A percentile compares a stretch with the other conserved stretches of the same genome.
Conservation (phyloP, 306 rosid species). For the Hippophae gyantsensis region DNA sequence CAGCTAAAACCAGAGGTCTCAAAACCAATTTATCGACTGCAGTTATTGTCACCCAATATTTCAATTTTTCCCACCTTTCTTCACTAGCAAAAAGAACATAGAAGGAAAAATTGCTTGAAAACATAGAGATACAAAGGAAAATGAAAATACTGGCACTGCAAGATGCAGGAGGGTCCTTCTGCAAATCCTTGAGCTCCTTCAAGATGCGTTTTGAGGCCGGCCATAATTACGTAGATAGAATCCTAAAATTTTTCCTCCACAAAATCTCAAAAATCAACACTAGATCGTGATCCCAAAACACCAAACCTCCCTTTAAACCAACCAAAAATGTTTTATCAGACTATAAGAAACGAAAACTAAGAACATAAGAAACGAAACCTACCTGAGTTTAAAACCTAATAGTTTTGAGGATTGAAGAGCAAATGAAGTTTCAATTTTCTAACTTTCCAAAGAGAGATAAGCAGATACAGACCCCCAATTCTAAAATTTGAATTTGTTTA, state of each 20-base stretch:
- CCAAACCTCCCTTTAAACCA: not conserved
- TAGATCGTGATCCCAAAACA: constrained; percentile 22
- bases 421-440: no score
- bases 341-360: not conserved
- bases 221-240: constrained; percentile 33
- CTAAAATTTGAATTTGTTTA: no score
- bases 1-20: not conserved
- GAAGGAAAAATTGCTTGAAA: not conserved
- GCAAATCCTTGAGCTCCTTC: constrained; percentile 19
- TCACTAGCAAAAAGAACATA: not conserved
- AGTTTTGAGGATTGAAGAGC: no score
- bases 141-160: constrained; percentile 62
- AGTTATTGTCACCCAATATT: not conserved
- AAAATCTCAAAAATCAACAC: constrained; percentile 5
- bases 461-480: no score
- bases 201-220: constrained; percentile 83
- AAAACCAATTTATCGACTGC: not conserved
- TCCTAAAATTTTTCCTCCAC: not conserved
- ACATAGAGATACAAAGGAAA: not conserved
- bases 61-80: not conserved
- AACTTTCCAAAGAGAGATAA: no score
- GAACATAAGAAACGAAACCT: no score
- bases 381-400: no score
- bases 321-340: no score
- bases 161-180: constrained; percentile 85